These are phyloP conservation scores for Conticribra guillardii DNA, from an alignment of 108 stramenopile species.

Conservation along the genomic window DNA sequence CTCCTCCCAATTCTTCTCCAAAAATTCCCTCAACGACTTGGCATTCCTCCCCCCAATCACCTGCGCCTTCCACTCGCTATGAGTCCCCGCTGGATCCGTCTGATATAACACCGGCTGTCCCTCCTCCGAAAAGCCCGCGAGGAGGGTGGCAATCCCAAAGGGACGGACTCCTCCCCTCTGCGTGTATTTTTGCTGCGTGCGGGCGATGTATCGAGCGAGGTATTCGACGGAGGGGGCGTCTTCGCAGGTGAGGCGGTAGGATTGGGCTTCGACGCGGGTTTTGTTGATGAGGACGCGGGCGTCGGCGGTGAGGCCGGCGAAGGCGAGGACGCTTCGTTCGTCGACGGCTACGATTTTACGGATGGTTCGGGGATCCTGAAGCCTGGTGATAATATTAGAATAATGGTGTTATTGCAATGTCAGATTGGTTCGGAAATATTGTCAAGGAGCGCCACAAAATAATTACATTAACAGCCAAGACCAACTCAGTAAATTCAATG, in stretches of 20 bases:
- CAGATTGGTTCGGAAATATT: not conserved
- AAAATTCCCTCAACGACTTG: conserved; percentile 95
- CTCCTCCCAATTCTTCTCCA: conserved; percentile 96
- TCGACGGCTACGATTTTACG: conserved; percentile 98
- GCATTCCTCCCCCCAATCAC: conserved; percentile 97
- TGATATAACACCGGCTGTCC: conserved; percentile 88
- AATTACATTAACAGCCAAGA: not conserved
- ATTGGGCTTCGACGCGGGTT: conserved; percentile 94
- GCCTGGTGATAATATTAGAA: conserved; percentile 42
- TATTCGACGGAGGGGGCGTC: conserved; percentile 98
- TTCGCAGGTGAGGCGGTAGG: conserved; percentile 98
- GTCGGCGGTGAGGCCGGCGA: conserved; percentile 99
- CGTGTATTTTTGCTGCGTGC: conserved; percentile 98
- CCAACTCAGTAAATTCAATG: not conserved
- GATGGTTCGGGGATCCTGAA: conserved; percentile 98
- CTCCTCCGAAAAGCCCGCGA: conserved; percentile 87
- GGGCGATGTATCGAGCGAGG: conserved; percentile 95
- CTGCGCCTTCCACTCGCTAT: conserved; percentile 98
- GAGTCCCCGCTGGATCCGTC: conserved; percentile 99
- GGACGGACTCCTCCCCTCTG: conserved; percentile 99
- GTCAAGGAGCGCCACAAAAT: not conserved
- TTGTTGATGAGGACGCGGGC: conserved; percentile 97
- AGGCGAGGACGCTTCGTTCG: conserved; percentile 94
- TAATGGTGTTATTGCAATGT: too few species aligned
- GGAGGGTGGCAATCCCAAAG: conserved; percentile 95